These are phyloP conservation scores for Apiotrichum akiyoshidainum DNA, from an alignment of 1,284 basidiomycete species.

Conservation along the genomic window DNA sequence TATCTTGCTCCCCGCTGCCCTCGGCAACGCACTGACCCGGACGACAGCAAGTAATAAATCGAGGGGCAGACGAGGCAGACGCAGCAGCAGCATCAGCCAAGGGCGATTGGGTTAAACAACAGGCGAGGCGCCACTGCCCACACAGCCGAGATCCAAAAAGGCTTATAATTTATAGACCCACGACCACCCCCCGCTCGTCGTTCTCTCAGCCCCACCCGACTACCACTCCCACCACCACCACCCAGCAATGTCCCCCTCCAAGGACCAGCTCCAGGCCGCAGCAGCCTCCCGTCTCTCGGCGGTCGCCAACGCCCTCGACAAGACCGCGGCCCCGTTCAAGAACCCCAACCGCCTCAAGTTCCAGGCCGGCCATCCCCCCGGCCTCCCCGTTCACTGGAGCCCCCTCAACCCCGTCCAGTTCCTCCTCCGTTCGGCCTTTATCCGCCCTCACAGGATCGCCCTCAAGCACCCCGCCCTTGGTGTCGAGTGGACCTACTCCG, in stretches of 20 bases:
- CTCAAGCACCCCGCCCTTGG: constrained; percentile 22
- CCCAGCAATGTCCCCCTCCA: constrained; percentile 3
- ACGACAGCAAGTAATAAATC: no score
- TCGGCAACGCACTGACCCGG: no score
- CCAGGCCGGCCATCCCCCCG: constrained; percentile 7
- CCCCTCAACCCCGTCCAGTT: constrained; percentile 22
- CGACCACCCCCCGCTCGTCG: no score
- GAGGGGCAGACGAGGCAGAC: no score
- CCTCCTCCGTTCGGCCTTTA: constrained; percentile 21
- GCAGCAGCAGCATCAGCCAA: no score
- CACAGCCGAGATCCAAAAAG: no score
- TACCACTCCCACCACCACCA: not conserved
- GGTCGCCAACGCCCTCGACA: constrained; percentile 9
- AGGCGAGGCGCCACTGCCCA: no score
- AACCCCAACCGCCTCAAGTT: constrained; percentile 24
- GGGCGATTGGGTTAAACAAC: no score
- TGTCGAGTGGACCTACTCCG: constrained; percentile 21
- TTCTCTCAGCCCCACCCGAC: not conserved
- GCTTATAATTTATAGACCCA: no score
- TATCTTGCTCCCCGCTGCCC: no score
- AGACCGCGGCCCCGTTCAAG: constrained; percentile 5
- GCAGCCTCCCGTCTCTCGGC: constrained; percentile 14
- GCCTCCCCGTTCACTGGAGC: constrained; percentile 9
- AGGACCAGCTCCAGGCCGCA: constrained; percentile 9
- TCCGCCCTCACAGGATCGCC: constrained; percentile 18